Percentiles rank a stretch among this genome's conserved stretches.
Conservation (phyloP, 352 stramenopile species). For the Phytopythium aichiense region DNA sequence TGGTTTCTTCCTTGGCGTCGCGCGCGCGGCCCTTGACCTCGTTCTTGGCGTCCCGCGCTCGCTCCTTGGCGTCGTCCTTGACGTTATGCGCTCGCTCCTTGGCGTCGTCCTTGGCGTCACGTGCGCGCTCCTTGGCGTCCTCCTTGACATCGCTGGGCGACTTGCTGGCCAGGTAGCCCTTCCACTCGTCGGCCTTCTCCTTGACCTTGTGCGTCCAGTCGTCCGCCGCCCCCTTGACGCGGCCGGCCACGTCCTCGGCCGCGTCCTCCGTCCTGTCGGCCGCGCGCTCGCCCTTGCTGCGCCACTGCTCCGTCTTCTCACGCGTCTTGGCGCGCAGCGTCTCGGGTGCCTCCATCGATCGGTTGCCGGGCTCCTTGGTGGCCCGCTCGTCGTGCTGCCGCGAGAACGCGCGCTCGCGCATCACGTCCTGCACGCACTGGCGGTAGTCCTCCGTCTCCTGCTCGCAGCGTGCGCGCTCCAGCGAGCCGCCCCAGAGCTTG, state of each 20-base stretch:
- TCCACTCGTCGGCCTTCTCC: slow-evolving; percentile 28
- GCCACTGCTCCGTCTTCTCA: slow-evolving; percentile 24
- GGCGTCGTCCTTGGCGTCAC: slow-evolving; percentile 18
- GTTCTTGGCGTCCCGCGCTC: slow-evolving; percentile 19
- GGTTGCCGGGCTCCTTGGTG: slow-evolving; percentile 24
- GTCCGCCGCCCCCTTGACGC: slow-evolving; percentile 30
- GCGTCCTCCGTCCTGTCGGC: slow-evolving; percentile 23
- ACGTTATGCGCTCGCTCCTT: slow-evolving; percentile 10
- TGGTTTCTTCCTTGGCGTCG: slow-evolving; percentile 18
- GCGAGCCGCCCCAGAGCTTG: slow-evolving; percentile 59
- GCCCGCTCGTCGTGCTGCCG: slow-evolving; percentile 45
- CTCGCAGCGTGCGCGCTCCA: slow-evolving; percentile 60
- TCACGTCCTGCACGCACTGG: slow-evolving; percentile 64
- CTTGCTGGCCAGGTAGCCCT: slow-evolving; percentile 19
- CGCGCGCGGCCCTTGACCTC: slow-evolving; percentile 11
- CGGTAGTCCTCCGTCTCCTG: slow-evolving; percentile 68
- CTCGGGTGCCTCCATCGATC: slow-evolving; percentile 13
- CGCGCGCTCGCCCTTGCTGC: slow-evolving; percentile 16
- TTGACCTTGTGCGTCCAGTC: slow-evolving; percentile 20
- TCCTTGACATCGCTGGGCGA: slow-evolving; percentile 18
- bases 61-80: slow-evolving; percentile 21
- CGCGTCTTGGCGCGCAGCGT: slow-evolving; percentile 23
- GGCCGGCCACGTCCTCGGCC: slow-evolving; percentile 29
- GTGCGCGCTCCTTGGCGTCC: slow-evolving; percentile 16
- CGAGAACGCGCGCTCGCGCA: slow-evolving; percentile 30